These are phyloP conservation scores for Hypoxylon lenormandii DNA, from an alignment of 495 filamentous ascomycete genomes.

Conservation along the genomic window DNA sequence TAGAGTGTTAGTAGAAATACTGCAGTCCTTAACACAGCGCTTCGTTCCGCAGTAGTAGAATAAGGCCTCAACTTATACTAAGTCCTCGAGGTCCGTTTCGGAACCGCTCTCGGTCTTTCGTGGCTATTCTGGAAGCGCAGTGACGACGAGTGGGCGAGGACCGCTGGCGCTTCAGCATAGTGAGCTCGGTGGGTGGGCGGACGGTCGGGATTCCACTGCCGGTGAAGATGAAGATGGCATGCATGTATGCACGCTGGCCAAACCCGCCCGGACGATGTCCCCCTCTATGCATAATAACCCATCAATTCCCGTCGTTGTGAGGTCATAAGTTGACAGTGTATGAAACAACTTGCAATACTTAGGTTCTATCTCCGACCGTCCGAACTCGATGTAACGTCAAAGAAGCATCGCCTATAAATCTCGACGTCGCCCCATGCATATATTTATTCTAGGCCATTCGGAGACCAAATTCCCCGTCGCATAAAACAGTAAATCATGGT, in stretches of 20 bases:
- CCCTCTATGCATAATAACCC: background rate
- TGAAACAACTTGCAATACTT: constrained; percentile 3
- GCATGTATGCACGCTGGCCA: constrained; percentile 11
- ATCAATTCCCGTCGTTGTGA: constrained; percentile 3
- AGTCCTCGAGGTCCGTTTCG: background rate
- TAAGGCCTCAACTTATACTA: constrained; percentile 20
- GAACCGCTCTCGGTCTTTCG: constrained; percentile 3
- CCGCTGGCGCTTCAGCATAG: background rate
- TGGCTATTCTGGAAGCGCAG: constrained; percentile 5
- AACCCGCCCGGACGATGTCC: background rate
- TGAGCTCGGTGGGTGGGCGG: constrained; percentile 18
- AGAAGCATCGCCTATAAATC: background rate
- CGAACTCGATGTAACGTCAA: constrained; percentile 26
- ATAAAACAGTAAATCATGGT: background rate
- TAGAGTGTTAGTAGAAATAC: background rate
- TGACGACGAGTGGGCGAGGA: constrained; percentile 5
- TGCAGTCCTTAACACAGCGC: background rate
- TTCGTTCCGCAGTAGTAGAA: background rate
- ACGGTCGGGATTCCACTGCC: constrained; percentile 21
- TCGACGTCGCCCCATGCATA: background rate
- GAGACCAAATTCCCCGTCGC: background rate
- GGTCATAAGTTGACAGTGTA: constrained; percentile 8
- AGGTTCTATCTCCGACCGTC: constrained; percentile 32
- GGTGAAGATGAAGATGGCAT: background rate
- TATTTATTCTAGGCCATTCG: background rate